These are phyloP conservation scores for Chaetothyriales sp. DNA, from an alignment of 2,329 filamentous ascomycete species.

Conservation along the genomic window DNA sequence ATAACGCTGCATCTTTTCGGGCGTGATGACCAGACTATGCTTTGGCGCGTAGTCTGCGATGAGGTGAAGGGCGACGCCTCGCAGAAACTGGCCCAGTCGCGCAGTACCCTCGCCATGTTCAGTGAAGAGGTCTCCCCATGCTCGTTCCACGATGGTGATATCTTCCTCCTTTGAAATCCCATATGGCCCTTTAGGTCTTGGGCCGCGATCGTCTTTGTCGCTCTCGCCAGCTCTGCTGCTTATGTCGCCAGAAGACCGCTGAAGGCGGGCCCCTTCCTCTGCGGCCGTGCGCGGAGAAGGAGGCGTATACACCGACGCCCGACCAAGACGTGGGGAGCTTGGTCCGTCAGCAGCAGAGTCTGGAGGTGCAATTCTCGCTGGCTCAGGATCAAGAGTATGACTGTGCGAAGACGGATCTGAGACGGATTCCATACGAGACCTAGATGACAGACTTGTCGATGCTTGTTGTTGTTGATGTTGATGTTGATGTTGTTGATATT, in stretches of 20 bases:
- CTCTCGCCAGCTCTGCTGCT: constrained; percentile 23
- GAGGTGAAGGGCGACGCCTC: constrained; percentile 60
- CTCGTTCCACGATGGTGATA: constrained; percentile 50
- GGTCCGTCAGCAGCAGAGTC: constrained; percentile 29
- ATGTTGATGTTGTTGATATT: constrained; percentile 1
- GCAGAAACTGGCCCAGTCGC: constrained; percentile 56
- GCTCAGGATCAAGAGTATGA: constrained; percentile 18
- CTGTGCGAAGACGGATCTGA: constrained; percentile 6
- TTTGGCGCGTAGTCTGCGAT: constrained; percentile 57
- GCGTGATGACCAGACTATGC: constrained; percentile 57
- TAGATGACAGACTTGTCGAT: not conserved
- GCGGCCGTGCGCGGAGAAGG: constrained; percentile 35
- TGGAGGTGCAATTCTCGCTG: constrained; percentile 11
- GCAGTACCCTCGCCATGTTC: constrained; percentile 51
- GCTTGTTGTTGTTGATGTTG: constrained; percentile 20
- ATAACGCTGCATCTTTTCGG: constrained; percentile 60
- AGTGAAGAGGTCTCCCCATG: constrained; percentile 67
- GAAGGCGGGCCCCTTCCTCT: constrained; percentile 9
- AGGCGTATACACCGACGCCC: constrained; percentile 39
- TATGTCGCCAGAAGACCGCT: constrained; percentile 24
- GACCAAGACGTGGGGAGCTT: constrained; percentile 29
- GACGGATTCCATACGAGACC: constrained; percentile 3
- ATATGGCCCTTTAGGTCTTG: constrained; percentile 26
- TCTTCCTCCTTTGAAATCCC: constrained; percentile 33
- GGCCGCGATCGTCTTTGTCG: constrained; percentile 9